Evolutionary conservation across 2,329 filamentous ascomycete species (phyloP), one percentile per base, ranked within the genome.

Genomic region (Cercospora beticola): DNA sequence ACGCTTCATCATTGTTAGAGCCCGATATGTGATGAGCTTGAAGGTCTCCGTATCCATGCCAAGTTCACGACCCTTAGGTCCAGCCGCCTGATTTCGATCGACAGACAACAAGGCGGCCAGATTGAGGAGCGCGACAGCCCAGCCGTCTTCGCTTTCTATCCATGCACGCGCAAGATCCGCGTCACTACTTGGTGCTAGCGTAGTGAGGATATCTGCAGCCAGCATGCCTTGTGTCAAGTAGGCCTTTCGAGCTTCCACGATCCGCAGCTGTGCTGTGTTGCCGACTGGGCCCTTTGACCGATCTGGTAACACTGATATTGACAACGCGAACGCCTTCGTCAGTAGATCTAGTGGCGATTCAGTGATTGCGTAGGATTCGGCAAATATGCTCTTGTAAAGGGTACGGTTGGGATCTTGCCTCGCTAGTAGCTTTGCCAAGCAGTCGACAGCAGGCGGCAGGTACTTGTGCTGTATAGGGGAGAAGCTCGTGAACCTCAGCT

Each of bases 151-250:
- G 3, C 92, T 93, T 46, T 90, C 88, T 7, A 98, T 86, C 94
- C 95, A 98, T 0, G 87, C 84, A 66, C 88, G 88, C 4, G 94
- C 90, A 7, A 97, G 81, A 4, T 88, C 86, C 16, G 74, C 70
- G n/a, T 78, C 74, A 52, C 74, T 75, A 43, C 71, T 71, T 4
- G 75, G 77, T 3, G 89, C 88, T 30, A 97, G 84, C 9, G 89
- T 89, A 0, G 93, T 89, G 3, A 98, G 82, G 62, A 98, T 96
- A 73, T 98, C 94, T 0, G 93, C 94, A 1, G 93, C 92, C 5
- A 98, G 85, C 74, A 98, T 87, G 1, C 93, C 94, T 81, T 99
- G 95, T 86, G 97, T 95, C 10, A 99, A 82, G 75, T 93, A 90
- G 0, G 95, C 91, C 79, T 97, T 97, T 66, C 95, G 89, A 4